A percentile compares a stretch with the other conserved stretches of the same genome.
Conservation (phyloP, 2,329 filamentous ascomycete species). For the Colletotrichum cordylinicola region DNA sequence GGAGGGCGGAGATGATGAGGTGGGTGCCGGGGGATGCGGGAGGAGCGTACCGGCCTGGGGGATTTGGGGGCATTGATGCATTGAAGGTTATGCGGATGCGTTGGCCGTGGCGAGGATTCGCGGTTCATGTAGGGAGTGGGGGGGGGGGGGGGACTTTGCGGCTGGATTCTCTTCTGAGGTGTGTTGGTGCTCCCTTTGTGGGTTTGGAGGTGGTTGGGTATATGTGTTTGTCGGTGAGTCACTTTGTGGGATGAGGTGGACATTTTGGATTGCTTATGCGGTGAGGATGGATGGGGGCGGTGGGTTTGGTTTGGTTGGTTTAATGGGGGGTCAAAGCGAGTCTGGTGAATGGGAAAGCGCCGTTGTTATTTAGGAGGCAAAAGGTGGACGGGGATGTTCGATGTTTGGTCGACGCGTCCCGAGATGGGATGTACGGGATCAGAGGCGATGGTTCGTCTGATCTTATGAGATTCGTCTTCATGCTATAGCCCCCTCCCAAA, state of each 20-base stretch:
- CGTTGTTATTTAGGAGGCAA: not conserved
- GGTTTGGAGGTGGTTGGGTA: not conserved
- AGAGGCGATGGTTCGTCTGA: not conserved
- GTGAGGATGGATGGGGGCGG: not conserved
- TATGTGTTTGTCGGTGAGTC: not conserved
- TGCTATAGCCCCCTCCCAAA: not conserved
- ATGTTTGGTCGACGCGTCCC: not conserved
- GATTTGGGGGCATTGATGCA: not conserved
- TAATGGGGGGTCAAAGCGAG: not conserved
- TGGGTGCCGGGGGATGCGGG: not conserved
- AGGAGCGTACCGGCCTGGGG: not conserved
- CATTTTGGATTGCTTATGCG: not conserved
- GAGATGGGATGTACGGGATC: not conserved
- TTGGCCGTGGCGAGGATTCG: not conserved
- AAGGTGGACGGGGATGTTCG: not conserved
- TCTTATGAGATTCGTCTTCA: not conserved
- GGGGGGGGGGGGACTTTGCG: not conserved
- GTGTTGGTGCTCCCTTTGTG: not conserved
- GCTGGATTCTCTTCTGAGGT: not conserved
- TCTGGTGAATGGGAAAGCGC: not conserved
- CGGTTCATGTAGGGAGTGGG: not conserved
- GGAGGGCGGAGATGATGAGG: not conserved
- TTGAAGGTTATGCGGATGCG: not conserved
- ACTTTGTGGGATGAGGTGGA: not conserved
- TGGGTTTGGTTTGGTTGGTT: not conserved